Percentiles rank a stretch among this genome's conserved stretches.
Conservation (phyloP, 2,329 filamentous ascomycete genomes). For the Clarireedia hainanense region DNA sequence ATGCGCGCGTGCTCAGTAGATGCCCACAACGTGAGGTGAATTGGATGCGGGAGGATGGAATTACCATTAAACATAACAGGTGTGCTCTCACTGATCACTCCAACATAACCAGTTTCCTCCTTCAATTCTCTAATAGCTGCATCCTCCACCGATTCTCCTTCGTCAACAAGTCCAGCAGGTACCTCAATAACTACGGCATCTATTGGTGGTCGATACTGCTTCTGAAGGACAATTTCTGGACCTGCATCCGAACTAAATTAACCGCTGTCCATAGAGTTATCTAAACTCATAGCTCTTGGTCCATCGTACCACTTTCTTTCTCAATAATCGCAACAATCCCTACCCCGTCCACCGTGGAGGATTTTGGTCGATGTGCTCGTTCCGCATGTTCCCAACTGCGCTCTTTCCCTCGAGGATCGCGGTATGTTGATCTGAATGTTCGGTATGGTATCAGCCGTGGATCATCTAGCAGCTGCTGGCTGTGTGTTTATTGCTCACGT, state of each 20-base stretch:
- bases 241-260: constrained; percentile 21
- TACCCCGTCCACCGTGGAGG: constrained; percentile 60
- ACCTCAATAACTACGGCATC: constrained; percentile 54
- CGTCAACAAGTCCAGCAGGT: constrained; percentile 56
- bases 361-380: constrained; percentile 57
- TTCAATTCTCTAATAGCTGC: constrained; percentile 56
- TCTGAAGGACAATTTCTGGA: constrained; percentile 54
- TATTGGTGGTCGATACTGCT: constrained; percentile 58
- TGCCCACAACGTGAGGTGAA: background rate
- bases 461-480: background rate
- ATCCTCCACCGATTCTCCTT: constrained; percentile 51
- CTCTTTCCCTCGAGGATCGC: constrained; percentile 49
- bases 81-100: constrained; percentile 45
- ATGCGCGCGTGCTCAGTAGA: background rate
- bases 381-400: constrained; percentile 68
- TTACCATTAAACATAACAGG: constrained; percentile 59
- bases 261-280: background rate
- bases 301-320: constrained; percentile 36
- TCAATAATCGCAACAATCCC: constrained; percentile 64
- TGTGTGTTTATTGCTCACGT: constrained; percentile 18
- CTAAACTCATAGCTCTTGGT: background rate
- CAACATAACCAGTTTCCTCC: constrained; percentile 61
- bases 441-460: background rate
- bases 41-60: background rate
- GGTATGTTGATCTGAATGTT: constrained; percentile 48